Percentiles rank a stretch among this genome's conserved stretches.
Evolutionary conservation across 2,329 filamentous ascomycete genomes (phyloP).

Genomic region (Hypoxylon sp.): DNA sequence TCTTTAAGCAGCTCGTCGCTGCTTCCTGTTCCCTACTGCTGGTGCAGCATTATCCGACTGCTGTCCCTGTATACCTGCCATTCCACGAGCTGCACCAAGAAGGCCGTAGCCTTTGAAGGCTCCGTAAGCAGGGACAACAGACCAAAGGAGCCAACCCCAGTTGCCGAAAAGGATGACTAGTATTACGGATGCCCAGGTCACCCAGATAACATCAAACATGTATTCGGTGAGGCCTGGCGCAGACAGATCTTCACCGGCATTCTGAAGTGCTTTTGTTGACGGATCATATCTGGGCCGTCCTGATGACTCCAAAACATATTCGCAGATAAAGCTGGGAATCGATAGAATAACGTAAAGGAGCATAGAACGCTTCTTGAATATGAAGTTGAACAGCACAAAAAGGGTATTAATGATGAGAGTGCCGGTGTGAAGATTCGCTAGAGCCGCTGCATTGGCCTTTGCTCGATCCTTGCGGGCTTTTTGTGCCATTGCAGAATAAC

Average conservation of each 20-base stretch:
- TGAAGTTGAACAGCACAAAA: constrained; percentile 79
- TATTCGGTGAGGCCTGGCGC: constrained; percentile 93
- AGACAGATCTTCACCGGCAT: constrained; percentile 87
- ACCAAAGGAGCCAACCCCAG: constrained; percentile 73
- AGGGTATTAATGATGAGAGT: constrained; percentile 77
- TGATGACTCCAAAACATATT: constrained; percentile 86
- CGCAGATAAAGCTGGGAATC: constrained; percentile 79
- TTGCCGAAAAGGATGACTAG: constrained; percentile 85
- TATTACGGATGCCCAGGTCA: constrained; percentile 84
- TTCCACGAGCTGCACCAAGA: constrained; percentile 65
- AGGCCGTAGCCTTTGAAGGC: constrained; percentile 66
- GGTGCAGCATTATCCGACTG: constrained; percentile 52
- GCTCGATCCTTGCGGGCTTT: constrained; percentile 76
- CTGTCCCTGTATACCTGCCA: constrained; percentile 62
- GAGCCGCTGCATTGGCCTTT: constrained; percentile 79
- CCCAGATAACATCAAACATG: constrained; percentile 97
- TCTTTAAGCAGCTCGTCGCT: constrained; percentile 64
- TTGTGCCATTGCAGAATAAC: constrained; percentile 64
- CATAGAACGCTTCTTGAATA: constrained; percentile 73
- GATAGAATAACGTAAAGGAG: constrained; percentile 79
- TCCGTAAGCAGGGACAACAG: constrained; percentile 67
- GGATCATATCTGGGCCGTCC: constrained; percentile 81
- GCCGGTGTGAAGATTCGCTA: constrained; percentile 85
- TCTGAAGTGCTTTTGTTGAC: constrained; percentile 74
- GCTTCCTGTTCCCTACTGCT: constrained; percentile 64